A percentile compares a stretch with the other conserved stretches of the same genome.
These are phyloP conservation scores for Cucumis melo DNA, from an alignment of 306 rosid species.

Conservation along the genomic window DNA sequence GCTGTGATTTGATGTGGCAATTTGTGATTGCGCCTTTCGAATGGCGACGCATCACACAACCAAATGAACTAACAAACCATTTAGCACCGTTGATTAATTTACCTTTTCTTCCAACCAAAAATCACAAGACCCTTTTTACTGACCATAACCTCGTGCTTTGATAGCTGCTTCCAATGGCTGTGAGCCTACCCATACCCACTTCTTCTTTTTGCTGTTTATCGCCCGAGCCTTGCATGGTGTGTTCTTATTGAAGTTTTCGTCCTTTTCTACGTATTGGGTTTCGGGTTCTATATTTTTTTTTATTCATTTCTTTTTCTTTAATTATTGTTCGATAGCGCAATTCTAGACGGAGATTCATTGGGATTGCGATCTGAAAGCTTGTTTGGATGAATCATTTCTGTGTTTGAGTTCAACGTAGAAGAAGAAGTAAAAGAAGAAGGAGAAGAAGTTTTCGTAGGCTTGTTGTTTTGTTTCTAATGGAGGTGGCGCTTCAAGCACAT, in stretches of 20 bases:
- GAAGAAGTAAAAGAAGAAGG: background rate
- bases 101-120: background rate
- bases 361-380: slow-evolving; percentile 1
- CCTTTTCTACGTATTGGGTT: background rate
- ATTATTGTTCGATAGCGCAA: background rate
- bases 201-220: background rate
- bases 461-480: slow-evolving; percentile 20
- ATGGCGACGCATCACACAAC: background rate
- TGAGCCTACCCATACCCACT: background rate
- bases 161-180: slow-evolving; percentile 14
- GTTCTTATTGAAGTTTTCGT: background rate
- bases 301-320: background rate
- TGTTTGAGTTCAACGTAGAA: background rate
- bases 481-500: slow-evolving; percentile 31
- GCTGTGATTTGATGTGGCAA: slow-evolving; percentile 10
- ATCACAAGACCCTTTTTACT: background rate
- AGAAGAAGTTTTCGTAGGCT: background rate
- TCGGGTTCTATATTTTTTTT: background rate
- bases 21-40: background rate
- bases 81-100: slow-evolving; percentile 9
- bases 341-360: slow-evolving; percentile 10
- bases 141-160: background rate
- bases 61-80: background rate
- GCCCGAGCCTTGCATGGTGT: background rate
- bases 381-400: background rate